A percentile compares a stretch with the other conserved stretches of the same genome.
Evolutionary conservation across 2,329 filamentous ascomycete genomes (phyloP).

Genomic region (Apiospora koreana): DNA sequence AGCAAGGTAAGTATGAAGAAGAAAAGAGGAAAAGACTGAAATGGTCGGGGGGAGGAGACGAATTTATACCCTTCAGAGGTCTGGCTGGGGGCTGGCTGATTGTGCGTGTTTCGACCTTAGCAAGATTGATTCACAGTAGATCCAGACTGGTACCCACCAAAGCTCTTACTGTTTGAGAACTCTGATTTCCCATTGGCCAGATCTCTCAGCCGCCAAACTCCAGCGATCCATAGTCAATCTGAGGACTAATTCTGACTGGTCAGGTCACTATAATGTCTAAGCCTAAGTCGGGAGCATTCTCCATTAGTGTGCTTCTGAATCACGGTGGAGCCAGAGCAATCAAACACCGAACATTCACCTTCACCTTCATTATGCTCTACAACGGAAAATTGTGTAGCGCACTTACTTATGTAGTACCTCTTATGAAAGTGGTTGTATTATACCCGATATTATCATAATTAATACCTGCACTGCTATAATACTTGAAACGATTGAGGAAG

Average conservation of each 20-base stretch:
- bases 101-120: neutral
- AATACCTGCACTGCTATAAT: neutral
- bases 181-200: neutral
- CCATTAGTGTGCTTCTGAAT: neutral
- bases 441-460: neutral
- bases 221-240: neutral
- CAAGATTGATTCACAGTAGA: neutral
- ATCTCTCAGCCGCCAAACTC: neutral
- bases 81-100: neutral
- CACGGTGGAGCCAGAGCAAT: neutral
- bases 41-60: neutral
- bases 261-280: neutral
- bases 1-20: slow-evolving; percentile 51
- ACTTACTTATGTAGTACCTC: neutral
- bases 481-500: neutral
- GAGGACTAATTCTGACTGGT: neutral
- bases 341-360: neutral
- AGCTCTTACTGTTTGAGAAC: no score
- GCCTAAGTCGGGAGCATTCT: neutral
- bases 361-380: neutral
- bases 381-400: no score
- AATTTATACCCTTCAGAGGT: neutral
- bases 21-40: slow-evolving; percentile 31
- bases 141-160: neutral
- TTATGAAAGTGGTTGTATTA: neutral